Evolutionary conservation across 2,329 filamentous ascomycete species (phyloP).

Genomic region (Pyrenophora seminiperda): DNA sequence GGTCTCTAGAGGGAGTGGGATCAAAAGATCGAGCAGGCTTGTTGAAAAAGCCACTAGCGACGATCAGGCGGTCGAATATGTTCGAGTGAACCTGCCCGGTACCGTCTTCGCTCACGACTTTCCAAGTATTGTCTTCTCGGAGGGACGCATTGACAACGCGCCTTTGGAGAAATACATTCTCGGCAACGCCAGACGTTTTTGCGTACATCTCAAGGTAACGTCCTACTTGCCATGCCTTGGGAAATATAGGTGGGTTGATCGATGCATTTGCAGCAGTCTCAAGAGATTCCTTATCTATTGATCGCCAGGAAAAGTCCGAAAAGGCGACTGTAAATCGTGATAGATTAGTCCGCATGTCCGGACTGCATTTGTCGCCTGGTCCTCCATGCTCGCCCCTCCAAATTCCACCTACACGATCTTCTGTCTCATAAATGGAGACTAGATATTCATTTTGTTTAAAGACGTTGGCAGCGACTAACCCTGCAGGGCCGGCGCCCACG

Average conservation of each 20-base stretch:
- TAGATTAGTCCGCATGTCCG: conserved; percentile 67
- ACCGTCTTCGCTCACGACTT: conserved; percentile 18
- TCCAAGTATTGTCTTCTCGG: conserved; percentile 27
- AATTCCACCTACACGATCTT: conserved; percentile 72
- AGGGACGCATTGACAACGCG: conserved; percentile 40
- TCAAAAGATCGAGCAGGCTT: conserved; percentile 33
- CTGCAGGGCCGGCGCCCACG: conserved; percentile 53
- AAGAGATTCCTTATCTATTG: conserved; percentile 47
- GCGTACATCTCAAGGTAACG: conserved; percentile 71
- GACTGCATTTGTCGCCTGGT: conserved; percentile 67
- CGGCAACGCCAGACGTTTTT: conserved; percentile 59
- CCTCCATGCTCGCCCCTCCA: conserved; percentile 63
- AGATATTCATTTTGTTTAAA: conserved; percentile 68
- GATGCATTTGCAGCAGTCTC: conserved; percentile 10
- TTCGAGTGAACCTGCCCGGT: conserved; percentile 17
- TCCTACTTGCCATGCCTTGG: conserved; percentile 77
- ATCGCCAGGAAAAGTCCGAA: conserved; percentile 71
- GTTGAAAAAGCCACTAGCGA: conserved; percentile 77
- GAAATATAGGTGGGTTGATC: conserved; percentile 64
- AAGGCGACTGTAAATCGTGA: conserved; percentile 73
- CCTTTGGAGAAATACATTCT: conserved; percentile 57
- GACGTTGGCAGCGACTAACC: conserved; percentile 63
- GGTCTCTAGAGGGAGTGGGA: conserved; percentile 4
- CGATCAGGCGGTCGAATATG: conserved; percentile 71
- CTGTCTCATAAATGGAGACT: conserved; percentile 73